A percentile compares a stretch with the other conserved stretches of the same genome.
Evolutionary conservation across 805 yeast genomes (phyloP).

Genomic region (Candida sphagnicola): DNA sequence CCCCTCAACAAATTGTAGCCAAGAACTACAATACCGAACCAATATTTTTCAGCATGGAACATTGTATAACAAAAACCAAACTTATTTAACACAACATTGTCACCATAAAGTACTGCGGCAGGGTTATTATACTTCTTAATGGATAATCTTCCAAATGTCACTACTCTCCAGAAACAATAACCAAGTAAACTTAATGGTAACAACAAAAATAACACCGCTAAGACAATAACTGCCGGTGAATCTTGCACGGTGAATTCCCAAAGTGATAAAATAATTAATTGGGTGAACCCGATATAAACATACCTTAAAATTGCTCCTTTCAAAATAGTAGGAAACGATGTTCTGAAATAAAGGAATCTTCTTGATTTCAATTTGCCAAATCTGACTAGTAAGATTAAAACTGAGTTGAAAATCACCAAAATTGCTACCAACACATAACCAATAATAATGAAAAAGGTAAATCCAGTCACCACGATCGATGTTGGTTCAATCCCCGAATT

Average conservation of each 20-base stretch:
- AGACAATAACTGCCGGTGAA: conserved; percentile 83
- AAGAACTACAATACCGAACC: conserved; percentile 72
- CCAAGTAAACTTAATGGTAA: conserved; percentile 56
- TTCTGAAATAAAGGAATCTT: conserved; percentile 47
- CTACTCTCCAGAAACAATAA: conserved; percentile 65
- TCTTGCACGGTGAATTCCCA: conserved; percentile 85
- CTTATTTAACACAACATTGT: conserved; percentile 63
- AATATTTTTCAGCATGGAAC: conserved; percentile 76
- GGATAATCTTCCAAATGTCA: conserved; percentile 60
- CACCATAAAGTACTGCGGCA: conserved; percentile 83
- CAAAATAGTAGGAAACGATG: conserved; percentile 54
- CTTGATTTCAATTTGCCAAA: conserved; percentile 48
- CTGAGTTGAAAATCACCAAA: conserved; percentile 51
- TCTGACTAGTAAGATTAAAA: conserved; percentile 45
- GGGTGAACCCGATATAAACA: conserved; percentile 81
- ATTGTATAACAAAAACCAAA: conserved; percentile 89
- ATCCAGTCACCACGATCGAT: conserved; percentile 79
- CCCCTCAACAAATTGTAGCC: conserved; percentile 62
- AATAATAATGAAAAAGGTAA: conserved; percentile 76
- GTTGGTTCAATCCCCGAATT: conserved; percentile 77
- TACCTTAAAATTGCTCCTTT: conserved; percentile 81
- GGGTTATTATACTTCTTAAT: conserved; percentile 65
- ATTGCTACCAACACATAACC: conserved; percentile 68
- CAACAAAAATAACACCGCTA: conserved; percentile 69
- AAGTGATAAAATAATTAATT: conserved; percentile 69